Evolutionary conservation across 768 basidiomycete genomes (phyloP), one percentile per base, ranked within the genome.

Genomic region (Boletus tylopilopsis): DNA sequence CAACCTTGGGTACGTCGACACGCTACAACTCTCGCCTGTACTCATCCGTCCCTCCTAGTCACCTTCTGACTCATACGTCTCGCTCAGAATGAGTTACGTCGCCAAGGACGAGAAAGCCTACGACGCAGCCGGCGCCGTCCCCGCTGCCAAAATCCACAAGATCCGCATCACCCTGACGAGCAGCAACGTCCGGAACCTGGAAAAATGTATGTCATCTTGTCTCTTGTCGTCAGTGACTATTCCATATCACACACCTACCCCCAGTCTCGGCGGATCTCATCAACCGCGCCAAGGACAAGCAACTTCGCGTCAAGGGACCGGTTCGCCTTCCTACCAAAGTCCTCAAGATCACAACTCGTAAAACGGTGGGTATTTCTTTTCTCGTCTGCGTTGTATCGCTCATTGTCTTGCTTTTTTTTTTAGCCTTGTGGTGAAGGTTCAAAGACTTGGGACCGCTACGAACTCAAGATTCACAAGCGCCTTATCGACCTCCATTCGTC

Each of bases 381-480:
- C 21, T 29, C 11, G 52, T 29, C 16, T 54, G 1, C 7, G 5
- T 15, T 25, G 4, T 4, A 46, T 47, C 32, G 22, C 54, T 43
- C 33, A 50, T 39, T 12, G 8, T 41, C 37, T 1, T 16, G 52
- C 41, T 19, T 21, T 41, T 18, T 35, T 9, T 62, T 7, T 2
- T 5, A 96, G 91, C 90, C 96, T 73, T 98, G 96, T 68, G 96
- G 96, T 91, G 96, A 98, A 76, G 96, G 96, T 79, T 97, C 96
- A 62, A 99, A 99, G 86, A 99, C 96, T 68, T 99, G 96, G 96
- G 96, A 99, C 76, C 85, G 91, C 64, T 98, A 94, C 76, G 95
- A 99, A 76, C 86, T 99, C 76, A 94, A 94, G 79, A 80, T 99
- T 55, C 95, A 99, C 87, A 99, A 99, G 79, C 90, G 96, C 66